A percentile compares a stretch with the other conserved stretches of the same genome.
Evolutionary conservation across 345 rosid genomes (phyloP).

Genomic region (Pugionium cornutum): DNA sequence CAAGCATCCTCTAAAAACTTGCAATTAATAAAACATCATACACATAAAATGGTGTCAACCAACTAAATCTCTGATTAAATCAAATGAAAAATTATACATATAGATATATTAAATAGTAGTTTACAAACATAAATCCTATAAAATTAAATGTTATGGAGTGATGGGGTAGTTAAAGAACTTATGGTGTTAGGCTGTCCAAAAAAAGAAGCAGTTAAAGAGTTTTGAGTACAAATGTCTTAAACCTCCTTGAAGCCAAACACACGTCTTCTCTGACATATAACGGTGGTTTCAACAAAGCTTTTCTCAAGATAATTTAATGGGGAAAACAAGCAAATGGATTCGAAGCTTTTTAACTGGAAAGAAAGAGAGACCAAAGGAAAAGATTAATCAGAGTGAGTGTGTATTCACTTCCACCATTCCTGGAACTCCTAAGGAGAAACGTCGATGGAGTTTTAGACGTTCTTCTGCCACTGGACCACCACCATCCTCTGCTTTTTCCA

Average conservation of each 20-base stretch:
- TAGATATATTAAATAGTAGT: constrained; percentile 7
- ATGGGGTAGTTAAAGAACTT: constrained; percentile 36
- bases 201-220: constrained; percentile 32
- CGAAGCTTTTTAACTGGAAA: constrained; percentile 65
- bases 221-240: constrained; percentile 32
- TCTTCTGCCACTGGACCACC: constrained; percentile 61
- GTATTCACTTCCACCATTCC: constrained; percentile 54
- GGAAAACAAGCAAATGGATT: constrained; percentile 87
- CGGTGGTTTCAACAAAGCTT: constrained; percentile 34
- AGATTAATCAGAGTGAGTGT: constrained; percentile 40
- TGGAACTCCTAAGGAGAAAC: constrained; percentile 71
- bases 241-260: constrained; percentile 20
- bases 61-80: neutral
- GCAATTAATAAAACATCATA: neutral
- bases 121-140: constrained; percentile 3
- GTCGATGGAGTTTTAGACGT: constrained; percentile 88
- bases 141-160: constrained; percentile 31
- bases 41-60: constrained; percentile 9
- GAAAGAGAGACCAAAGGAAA: constrained; percentile 58
- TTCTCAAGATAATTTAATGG: constrained; percentile 48
- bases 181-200: constrained; percentile 44
- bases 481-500: constrained; percentile 16
- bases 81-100: neutral
- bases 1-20: neutral
- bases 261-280: constrained; percentile 33